Evolutionary conservation across 2,329 filamentous ascomycete genomes (phyloP).

Genomic region (Calonectria ilicicola): DNA sequence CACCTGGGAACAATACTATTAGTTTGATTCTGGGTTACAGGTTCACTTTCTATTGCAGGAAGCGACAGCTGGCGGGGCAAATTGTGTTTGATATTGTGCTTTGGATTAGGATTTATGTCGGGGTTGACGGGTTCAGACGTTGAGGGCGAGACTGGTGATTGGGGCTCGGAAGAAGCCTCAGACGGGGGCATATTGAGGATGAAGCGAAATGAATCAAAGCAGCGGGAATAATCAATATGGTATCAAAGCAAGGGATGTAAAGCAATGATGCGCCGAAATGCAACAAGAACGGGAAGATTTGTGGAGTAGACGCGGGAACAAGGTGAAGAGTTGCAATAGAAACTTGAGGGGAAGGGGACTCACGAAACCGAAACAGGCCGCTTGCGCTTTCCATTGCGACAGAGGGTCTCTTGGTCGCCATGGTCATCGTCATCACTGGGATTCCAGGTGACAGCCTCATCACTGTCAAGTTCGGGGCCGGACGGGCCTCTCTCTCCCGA

Average conservation of each 20-base stretch:
- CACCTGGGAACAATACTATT: constrained; percentile 64
- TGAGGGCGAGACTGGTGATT: constrained; percentile 28
- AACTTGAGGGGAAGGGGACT: constrained; percentile 27
- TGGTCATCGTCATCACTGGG: constrained; percentile 59
- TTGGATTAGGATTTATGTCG: constrained; percentile 17
- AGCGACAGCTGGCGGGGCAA: constrained; percentile 29
- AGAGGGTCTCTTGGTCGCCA: constrained; percentile 51
- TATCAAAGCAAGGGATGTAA: not conserved
- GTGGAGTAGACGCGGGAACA: not conserved
- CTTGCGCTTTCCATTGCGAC: constrained; percentile 65
- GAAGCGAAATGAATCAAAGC: not conserved
- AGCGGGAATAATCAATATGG: not conserved
- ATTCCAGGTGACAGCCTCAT: constrained; percentile 52
- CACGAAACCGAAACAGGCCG: constrained; percentile 72
- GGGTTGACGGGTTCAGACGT: constrained; percentile 6
- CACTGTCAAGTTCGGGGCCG: constrained; percentile 58
- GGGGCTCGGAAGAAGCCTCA: constrained; percentile 29
- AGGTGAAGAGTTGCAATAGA: constrained; percentile 19
- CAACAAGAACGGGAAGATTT: constrained; percentile 3
- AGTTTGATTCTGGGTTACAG: constrained; percentile 46
- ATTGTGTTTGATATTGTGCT: constrained; percentile 27
- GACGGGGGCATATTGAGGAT: constrained; percentile 33
- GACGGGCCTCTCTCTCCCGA: constrained; percentile 49
- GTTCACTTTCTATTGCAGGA: constrained; percentile 21
- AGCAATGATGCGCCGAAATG: constrained; percentile 6